Conservation (phyloP, 2,329 filamentous ascomycete genomes). For the Xylariales sp. region DNA sequence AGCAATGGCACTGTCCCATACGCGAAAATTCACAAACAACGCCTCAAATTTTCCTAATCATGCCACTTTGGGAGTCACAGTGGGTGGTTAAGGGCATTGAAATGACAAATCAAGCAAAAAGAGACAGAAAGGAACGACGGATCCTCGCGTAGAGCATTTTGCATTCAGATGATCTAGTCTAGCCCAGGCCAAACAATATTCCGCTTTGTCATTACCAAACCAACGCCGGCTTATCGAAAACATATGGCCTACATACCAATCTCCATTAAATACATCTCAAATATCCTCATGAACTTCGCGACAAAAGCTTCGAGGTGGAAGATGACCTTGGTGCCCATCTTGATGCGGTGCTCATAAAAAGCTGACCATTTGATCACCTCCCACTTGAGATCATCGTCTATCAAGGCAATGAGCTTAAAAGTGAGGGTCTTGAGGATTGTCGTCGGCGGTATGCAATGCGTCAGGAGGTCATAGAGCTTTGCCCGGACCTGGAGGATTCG, state of each 20-base stretch:
- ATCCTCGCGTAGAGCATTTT: too few relatives aligned
- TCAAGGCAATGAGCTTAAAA: slow-evolving; percentile 82
- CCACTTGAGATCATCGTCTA: slow-evolving; percentile 84
- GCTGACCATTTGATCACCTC: slow-evolving; percentile 95
- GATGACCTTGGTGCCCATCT: slow-evolving; percentile 89
- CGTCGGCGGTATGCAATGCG: slow-evolving; percentile 93
- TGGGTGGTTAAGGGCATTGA: too few relatives aligned
- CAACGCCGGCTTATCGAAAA: too few relatives aligned
- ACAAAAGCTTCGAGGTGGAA: slow-evolving; percentile 98
- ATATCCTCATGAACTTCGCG: slow-evolving; percentile 94
- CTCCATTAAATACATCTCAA: slow-evolving; percentile 87
- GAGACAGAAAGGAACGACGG: too few relatives aligned
- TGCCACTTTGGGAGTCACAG: too few relatives aligned
- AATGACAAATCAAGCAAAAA: too few relatives aligned
- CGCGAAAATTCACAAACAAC: too few relatives aligned
- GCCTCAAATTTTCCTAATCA: too few relatives aligned
- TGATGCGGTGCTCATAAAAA: slow-evolving; percentile 94
- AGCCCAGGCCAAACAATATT: background rate
- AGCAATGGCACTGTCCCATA: too few relatives aligned
- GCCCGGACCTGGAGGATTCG: slow-evolving; percentile 82
- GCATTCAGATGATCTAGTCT: too few relatives aligned
- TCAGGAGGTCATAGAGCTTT: slow-evolving; percentile 94
- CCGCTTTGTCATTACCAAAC: background rate
- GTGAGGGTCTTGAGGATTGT: slow-evolving; percentile 92
- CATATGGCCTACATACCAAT: slow-evolving; percentile 71